These are phyloP conservation scores for Calonectria pseudoreteaudii DNA, from an alignment of 2,329 filamentous ascomycete genomes.

Conservation along the genomic window DNA sequence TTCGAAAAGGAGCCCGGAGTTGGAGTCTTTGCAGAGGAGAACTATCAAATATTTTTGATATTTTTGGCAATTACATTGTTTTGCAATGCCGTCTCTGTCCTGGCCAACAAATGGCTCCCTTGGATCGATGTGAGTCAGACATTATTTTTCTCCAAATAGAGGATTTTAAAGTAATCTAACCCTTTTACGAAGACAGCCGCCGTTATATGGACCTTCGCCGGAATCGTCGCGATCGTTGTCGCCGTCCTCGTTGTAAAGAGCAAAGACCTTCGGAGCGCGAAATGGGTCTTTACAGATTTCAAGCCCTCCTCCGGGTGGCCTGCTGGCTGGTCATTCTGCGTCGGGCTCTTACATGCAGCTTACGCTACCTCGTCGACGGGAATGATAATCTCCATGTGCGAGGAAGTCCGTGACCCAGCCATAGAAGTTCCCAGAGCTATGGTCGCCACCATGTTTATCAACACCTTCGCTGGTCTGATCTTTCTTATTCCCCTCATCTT, in stretches of 20 bases:
- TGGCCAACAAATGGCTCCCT: slow-evolving; percentile 76
- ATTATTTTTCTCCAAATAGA: no score
- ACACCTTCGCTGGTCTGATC: slow-evolving; percentile 73
- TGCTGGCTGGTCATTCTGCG: slow-evolving; percentile 78
- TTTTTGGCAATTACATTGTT: slow-evolving; percentile 76
- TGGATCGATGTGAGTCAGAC: slow-evolving; percentile 78
- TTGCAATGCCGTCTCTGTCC: slow-evolving; percentile 73
- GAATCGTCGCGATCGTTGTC: slow-evolving; percentile 74
- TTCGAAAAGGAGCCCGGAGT: slow-evolving; percentile 60
- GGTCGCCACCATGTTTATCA: slow-evolving; percentile 75
- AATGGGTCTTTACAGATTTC: slow-evolving; percentile 75
- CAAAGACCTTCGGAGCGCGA: slow-evolving; percentile 71
- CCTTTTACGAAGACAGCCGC: slow-evolving; percentile 73
- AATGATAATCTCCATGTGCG: slow-evolving; percentile 85
- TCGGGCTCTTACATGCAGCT: slow-evolving; percentile 78
- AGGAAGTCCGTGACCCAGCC: slow-evolving; percentile 75
- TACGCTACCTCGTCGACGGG: slow-evolving; percentile 82
- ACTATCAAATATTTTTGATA: slow-evolving; percentile 77
- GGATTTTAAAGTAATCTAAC: no score
- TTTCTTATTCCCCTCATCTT: slow-evolving; percentile 78
- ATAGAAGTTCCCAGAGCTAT: slow-evolving; percentile 80
- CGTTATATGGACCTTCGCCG: slow-evolving; percentile 80
- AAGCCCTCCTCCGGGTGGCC: slow-evolving; percentile 77
- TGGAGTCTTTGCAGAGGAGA: slow-evolving; percentile 58
- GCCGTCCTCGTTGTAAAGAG: slow-evolving; percentile 75